Evolutionary conservation across 306 rosid genomes (phyloP), one percentile per base, ranked within the genome.

Genomic region (Vicia faba): DNA sequence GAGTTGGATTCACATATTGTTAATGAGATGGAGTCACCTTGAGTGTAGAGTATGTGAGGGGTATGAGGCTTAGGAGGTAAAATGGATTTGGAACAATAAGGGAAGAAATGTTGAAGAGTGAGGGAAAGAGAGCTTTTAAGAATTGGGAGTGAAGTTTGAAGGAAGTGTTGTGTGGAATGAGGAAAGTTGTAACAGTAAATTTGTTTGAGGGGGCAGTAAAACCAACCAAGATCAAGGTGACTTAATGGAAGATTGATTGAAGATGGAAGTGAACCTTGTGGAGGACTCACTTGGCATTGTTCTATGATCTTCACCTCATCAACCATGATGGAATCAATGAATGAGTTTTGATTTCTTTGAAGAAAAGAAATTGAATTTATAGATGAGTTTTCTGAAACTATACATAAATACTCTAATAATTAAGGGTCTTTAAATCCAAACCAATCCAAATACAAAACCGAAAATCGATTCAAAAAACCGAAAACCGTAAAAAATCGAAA

Each of bases 111-210:
- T 41, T 41, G 46, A 19, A 74, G 68, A 56, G 78, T 31, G 33
- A 66, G 54, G 8, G 72, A 66, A 57, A 75, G 79, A 45, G 73
- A 66, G 13, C 38, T 9, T n/a, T 48, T 75, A 12, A 75, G 73
- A 75, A 2, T 19, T 1, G 73, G 63, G 18, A 75, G 38, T 2
- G 29, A 5, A 0, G 61, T 36, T 75, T 75, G 79, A 9, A 67
- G 2, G 63, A 75, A 75, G 16, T 75, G 63, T 1, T 58, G 60
- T 0, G 45, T 14, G n/a, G 73, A 12, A 26, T 66, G 2, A 48
- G 79, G 79, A 48, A 57, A 75, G 0, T 66, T 6, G 7, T 46
- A 75, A 68, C 36, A 59, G 55, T 58, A 58, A 9, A 58, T 66
- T 3, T 39, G 53, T 58, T 58, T 67, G 4, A 7, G 55, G 0